Percentiles rank a stretch among this genome's conserved stretches.
Conservation (phyloP, 192 early-diverging fungal species). For the Coemansia sp. region DNA sequence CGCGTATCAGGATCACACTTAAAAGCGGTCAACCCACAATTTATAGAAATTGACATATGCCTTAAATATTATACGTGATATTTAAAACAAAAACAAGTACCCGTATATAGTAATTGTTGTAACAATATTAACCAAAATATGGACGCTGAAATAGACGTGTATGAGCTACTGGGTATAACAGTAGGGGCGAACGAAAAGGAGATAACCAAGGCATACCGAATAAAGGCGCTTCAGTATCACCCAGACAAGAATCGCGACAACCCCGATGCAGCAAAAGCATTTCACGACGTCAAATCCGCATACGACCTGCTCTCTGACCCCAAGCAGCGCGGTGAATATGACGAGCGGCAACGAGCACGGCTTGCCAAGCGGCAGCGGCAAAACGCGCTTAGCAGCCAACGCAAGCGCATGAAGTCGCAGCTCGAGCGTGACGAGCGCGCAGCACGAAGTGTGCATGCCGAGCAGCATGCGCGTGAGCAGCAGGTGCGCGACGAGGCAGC, state of each 20-base stretch:
- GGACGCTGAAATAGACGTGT: constrained; percentile 48
- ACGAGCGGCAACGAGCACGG: constrained; percentile 26
- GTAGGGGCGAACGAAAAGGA: constrained; percentile 73
- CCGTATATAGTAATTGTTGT: too few relatives aligned
- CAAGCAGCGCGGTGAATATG: constrained; percentile 24
- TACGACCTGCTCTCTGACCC: constrained; percentile 38
- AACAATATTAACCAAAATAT: neutral
- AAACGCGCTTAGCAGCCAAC: constrained; percentile 21
- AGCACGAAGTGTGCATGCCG: constrained; percentile 14
- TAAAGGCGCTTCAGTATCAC: constrained; percentile 81
- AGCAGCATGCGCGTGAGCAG: constrained; percentile 10
- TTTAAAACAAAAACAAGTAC: too few relatives aligned
- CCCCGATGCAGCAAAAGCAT: constrained; percentile 24
- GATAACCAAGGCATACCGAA: constrained; percentile 75
- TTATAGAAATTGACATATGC: too few relatives aligned
- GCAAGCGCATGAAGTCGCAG: constrained; percentile 49
- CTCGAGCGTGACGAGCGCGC: constrained; percentile 31
- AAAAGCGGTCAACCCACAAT: too few relatives aligned
- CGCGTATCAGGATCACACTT: too few relatives aligned
- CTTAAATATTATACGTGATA: too few relatives aligned
- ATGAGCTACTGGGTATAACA: constrained; percentile 81
- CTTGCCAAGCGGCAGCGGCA: constrained; percentile 48
- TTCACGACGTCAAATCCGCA: constrained; percentile 38
- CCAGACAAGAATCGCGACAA: constrained; percentile 82
- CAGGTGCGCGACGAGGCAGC: constrained; percentile 27